phyloP scores from a whole-genome alignment of 2,329 filamentous ascomycete genomes.

The Aspergillus quadricinctus region DNA sequence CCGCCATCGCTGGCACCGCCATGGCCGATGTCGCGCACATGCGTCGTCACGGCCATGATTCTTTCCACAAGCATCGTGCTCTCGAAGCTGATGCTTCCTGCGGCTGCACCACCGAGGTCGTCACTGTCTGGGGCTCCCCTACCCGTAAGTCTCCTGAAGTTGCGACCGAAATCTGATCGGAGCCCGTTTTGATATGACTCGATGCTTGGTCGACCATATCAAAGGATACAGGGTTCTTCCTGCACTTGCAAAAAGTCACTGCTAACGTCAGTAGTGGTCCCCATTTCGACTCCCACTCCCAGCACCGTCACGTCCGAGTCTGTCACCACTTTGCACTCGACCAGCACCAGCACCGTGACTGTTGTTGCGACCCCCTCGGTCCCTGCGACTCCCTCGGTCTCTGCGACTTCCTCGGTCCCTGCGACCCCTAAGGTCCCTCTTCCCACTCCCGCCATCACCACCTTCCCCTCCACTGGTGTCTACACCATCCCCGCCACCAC shows the following conservation, averaged over 20 bases:
- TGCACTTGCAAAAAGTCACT: conserved; percentile 11
- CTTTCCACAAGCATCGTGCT: conserved; percentile 55
- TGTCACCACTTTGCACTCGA: conserved; percentile 35
- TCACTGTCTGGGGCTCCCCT: conserved; percentile 63
- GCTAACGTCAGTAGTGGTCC: conserved; percentile 34
- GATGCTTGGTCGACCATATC: background rate
- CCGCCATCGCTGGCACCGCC: conserved; percentile 48
- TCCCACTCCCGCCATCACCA: conserved; percentile 48
- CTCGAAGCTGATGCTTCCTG: conserved; percentile 48
- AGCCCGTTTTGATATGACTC: background rate
- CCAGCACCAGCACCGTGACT: conserved; percentile 37
- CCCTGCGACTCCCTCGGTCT: conserved; percentile 23
- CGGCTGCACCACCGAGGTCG: conserved; percentile 70
- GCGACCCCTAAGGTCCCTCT: conserved; percentile 29
- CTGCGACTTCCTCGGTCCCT: conserved; percentile 6
- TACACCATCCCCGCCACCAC: conserved; percentile 75
- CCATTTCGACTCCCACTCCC: conserved; percentile 24
- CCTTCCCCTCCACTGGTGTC: conserved; percentile 62
- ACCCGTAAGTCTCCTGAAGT: conserved; percentile 49
- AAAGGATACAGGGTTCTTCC: background rate
- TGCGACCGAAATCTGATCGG: background rate
- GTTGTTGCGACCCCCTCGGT: conserved; percentile 16
- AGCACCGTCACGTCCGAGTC: conserved; percentile 20
- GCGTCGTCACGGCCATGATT: conserved; percentile 50
- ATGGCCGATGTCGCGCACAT: conserved; percentile 53